These are phyloP conservation scores for Ustilago cynodontis DNA, from an alignment of 1,284 basidiomycete genomes.

Conservation along the genomic window DNA sequence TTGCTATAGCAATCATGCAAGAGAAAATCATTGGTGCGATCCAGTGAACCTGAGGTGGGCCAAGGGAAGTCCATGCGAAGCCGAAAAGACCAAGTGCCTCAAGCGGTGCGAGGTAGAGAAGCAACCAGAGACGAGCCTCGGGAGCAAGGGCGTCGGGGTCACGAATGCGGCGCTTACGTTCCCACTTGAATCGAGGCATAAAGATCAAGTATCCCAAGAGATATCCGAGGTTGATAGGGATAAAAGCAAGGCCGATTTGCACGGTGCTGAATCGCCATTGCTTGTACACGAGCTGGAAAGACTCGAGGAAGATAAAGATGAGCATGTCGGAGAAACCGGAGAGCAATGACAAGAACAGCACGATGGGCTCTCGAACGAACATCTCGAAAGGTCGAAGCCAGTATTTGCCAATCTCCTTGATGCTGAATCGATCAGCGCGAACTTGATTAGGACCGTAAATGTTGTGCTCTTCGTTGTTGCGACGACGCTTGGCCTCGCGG, in stretches of 20 bases:
- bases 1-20: constrained; percentile 71
- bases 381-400: constrained; percentile 71
- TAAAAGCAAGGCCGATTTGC: constrained; percentile 69
- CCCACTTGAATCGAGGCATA: constrained; percentile 67
- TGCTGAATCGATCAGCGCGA: constrained; percentile 67
- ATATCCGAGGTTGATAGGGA: constrained; percentile 71
- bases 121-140: constrained; percentile 70
- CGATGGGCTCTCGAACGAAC: constrained; percentile 71
- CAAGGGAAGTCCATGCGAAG: constrained; percentile 72
- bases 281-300: constrained; percentile 71
- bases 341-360: constrained; percentile 71
- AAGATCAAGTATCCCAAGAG: constrained; percentile 70
- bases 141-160: constrained; percentile 66
- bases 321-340: constrained; percentile 71
- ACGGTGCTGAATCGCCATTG: constrained; percentile 71
- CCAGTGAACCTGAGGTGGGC: constrained; percentile 70
- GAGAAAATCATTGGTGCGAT: constrained; percentile 72
- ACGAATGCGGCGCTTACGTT: constrained; percentile 55
- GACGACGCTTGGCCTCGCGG: constrained; percentile 69
- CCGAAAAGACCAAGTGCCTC: constrained; percentile 71
- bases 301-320: constrained; percentile 72
- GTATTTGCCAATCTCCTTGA: constrained; percentile 68
- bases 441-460: constrained; percentile 71
- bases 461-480: constrained; percentile 69
- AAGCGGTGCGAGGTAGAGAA: constrained; percentile 70